Conservation (phyloP, 2,329 filamentous ascomycete genomes). For the Colletotrichum spaethianum region DNA sequence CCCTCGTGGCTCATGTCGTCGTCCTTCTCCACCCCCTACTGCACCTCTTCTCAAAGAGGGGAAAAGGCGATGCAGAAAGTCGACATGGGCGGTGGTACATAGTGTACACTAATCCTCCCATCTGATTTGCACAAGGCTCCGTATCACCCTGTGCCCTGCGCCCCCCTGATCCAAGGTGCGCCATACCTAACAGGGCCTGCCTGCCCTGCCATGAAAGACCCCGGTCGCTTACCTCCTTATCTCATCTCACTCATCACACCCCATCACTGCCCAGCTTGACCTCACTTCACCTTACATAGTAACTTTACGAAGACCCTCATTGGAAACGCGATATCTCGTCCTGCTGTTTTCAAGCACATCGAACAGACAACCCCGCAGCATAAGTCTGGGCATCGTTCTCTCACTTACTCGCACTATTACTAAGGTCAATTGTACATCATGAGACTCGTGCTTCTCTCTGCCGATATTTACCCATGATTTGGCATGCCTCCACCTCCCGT, state of each 20-base stretch:
- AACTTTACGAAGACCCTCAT: not conserved
- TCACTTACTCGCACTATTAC: not conserved
- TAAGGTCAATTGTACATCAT: not conserved
- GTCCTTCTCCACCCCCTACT: not conserved
- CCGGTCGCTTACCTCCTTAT: slow-evolving; percentile 10
- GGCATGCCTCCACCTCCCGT: not conserved
- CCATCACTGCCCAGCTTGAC: not conserved
- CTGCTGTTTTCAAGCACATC: not conserved
- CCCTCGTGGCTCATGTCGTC: not conserved
- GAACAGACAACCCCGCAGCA: not conserved
- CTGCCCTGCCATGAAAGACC: not conserved
- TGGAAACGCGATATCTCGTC: slow-evolving; percentile 1
- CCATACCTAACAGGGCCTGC: not conserved
- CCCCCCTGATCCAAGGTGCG: slow-evolving; percentile 1
- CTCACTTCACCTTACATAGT: slow-evolving; percentile 2
- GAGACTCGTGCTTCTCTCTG: not conserved
- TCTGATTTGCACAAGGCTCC: slow-evolving; percentile 1
- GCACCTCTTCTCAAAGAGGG: not conserved
- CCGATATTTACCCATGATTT: not conserved
- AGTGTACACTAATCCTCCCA: not conserved
- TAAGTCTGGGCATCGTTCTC: not conserved
- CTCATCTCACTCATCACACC: slow-evolving; percentile 13
- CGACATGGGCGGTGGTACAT: not conserved
- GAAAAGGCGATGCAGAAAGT: not conserved
- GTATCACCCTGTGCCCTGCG: slow-evolving; percentile 6